Base-by-base conservation (phyloP, 2,329 filamentous ascomycete genomes). In the Calonectria ilicicola region DNA sequence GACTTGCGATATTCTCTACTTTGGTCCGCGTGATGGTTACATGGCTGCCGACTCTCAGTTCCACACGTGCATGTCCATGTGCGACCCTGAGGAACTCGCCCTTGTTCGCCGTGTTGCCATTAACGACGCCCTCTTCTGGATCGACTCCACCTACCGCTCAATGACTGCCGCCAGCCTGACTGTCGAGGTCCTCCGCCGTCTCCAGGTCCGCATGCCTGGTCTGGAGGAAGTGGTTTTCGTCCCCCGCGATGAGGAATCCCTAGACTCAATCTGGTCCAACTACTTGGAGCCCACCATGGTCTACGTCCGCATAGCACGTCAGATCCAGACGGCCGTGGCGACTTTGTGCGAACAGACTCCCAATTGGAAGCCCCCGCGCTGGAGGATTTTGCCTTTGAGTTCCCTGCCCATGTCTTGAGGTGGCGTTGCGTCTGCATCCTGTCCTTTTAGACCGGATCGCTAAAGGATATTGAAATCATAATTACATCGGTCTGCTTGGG, bases 21-120 rank as follows among this genome's bases (percentile, higher is more conserved):
- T 89, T 74, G 87, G 86, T 42, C 82, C 84, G 14, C 82, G 85
- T 38, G 78, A 84, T 29, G 86, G 86, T 65, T 85, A 83, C 80
- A 86, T 86, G 83, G 85, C 85, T 23, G 83, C 86, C 64, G 83
- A 85, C 69, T 82, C 86, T 7, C 84, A 88, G 73, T 85, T 89
- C 68, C 82, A 83, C 64, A 86, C 85, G 17, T 84, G 84, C 76
- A 82, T 88, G 80, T 79, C 83, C 65, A 81, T 88, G 77, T 85
- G 84, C 74, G 81, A 82, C 51, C 84, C 82, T 7, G 77, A 76
- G 12, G 85, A 89, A 72, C 81, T 88, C 56, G 82, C 82, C 10
- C 69, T 75, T 14, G 83, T 89, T 21, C 82, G 82, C 40, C 83
- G 84, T 14, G 76, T 89, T 26, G 87, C 87, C 40, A 80, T 89